phyloP scores from a whole-genome alignment of 1,284 basidiomycete species.

The Cystobasidiaceae sp. region DNA sequence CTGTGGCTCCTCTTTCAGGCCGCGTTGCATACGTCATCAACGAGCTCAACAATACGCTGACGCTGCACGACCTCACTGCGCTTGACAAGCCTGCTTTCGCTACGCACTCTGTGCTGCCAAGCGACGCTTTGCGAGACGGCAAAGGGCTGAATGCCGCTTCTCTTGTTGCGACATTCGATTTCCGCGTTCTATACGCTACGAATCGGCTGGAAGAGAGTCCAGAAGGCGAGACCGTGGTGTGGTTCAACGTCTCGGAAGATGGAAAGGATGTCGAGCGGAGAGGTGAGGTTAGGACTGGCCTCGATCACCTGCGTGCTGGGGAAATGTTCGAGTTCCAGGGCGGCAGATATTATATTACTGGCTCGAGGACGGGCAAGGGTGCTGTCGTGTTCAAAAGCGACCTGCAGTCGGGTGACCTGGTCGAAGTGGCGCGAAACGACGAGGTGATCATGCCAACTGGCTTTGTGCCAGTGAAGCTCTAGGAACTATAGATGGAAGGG shows the following conservation, averaged over 20 bases:
- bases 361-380: slow-evolving; percentile 24
- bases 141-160: slow-evolving; percentile 15
- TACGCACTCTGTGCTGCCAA: slow-evolving; percentile 17
- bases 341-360: slow-evolving; percentile 9
- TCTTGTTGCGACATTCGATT: slow-evolving; percentile 10
- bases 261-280: background rate
- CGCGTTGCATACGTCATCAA: slow-evolving; percentile 11
- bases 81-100: background rate
- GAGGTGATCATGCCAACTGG: slow-evolving; percentile 4
- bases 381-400: slow-evolving; percentile 15
- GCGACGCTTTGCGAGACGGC: background rate
- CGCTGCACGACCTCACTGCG: background rate
- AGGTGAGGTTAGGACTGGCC: slow-evolving; percentile 17
- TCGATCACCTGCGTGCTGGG: slow-evolving; percentile 22
- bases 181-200: slow-evolving; percentile 15
- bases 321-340: slow-evolving; percentile 11
- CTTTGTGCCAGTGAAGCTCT: too few relatives aligned
- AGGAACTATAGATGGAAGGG: too few relatives aligned
- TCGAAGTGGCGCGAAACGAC: slow-evolving; percentile 19
- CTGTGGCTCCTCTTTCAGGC: background rate
- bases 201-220: slow-evolving; percentile 17
- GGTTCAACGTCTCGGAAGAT: slow-evolving; percentile 12
- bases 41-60: slow-evolving; percentile 18
- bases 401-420: background rate
- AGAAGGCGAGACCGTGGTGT: slow-evolving; percentile 21